Base-by-base conservation (phyloP, 2,329 filamentous ascomycete genomes). In the Hawksworthiomyces lignivorus region DNA sequence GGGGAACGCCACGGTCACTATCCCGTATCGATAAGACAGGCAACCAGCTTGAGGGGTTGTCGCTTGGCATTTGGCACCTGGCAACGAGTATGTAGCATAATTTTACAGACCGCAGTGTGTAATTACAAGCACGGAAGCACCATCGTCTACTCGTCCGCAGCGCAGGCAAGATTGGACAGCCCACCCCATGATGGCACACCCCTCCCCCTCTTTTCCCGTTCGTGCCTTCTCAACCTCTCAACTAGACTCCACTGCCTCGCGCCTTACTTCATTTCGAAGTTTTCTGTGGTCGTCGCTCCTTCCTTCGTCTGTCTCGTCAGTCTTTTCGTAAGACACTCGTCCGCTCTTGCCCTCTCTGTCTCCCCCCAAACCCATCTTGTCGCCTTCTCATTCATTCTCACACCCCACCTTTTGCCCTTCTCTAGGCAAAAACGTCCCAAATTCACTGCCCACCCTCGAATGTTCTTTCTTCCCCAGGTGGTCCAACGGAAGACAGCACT, bases 161-260 rank as follows among this genome's bases (percentile, higher is more conserved):
- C n/a, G n/a, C n/a, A n/a, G n/a, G n/a, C n/a, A n/a, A n/a, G n/a
- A n/a, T n/a, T n/a, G n/a, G 30, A 21, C 30, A 32, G 30, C 30
- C 30, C 30, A 32, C 30, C 24, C 8, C 24, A 26, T 26, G 12
- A 8, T 26, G 20, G 20, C 28, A 22, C 29, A 32, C 15, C 10
- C 15, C 29, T 11, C n/a, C 31, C 31, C 24, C 37, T 34, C 22
- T 14, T 29, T 30, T 29, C 31, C 31, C 18, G 31, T 35, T 41
- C 31, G 31, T 22, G 31, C 18, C 39, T 30, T 30, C 31, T 30
- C 39, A n/a, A 17, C 39, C 39, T 41, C 24, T 41, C 31, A 30
- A 22, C 24, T 22, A 11, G 38, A 35, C 39, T 22, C 39, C 31
- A 41, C 39, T 5, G n/a, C 29, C 14, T 41, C 21, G 22, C 39